Evolutionary conservation across 495 filamentous ascomycete genomes (phyloP), one percentile per base, ranked within the genome.

Genomic region (Jackrogersella minutella): DNA sequence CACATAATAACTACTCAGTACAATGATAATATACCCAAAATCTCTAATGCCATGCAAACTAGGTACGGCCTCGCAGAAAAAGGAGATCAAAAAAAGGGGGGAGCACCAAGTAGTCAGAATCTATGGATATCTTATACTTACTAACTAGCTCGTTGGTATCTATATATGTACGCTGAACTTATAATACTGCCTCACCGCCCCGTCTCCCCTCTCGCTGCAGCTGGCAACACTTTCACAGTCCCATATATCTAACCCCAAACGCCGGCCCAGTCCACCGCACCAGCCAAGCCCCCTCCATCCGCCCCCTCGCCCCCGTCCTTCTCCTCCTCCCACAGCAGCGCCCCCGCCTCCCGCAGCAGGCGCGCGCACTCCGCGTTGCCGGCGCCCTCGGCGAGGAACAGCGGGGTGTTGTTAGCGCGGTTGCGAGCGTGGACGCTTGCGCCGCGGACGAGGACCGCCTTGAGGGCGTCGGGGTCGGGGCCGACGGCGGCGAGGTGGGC

Each of bases 401-500:
- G 80, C 33, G 94, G 92, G 44, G 93, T 97, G 70, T 91, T 89
- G 56, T 91, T 88, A 21, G 86, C 87, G 16, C 86, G 82, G 75
- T 97, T 97, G 39, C 94, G 86, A 17, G 91, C 77, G 75, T 97
- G 93, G 11, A 97, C 94, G 33, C 90, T 93, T 1, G 91, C 94
- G 2, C 93, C 93, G 22, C 90, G 83, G 17, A 77, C 80, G 7
- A 97, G 84, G 50, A 97, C 82, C 65, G 89, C 87, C 31, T 85
- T 83, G 43, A 97, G 78, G 22, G 97, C 88, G 0, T 85, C 76
- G 0, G 67, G 61, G 30, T 78, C 66, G 0, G 79, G 77, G 2
- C 78, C 73, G 0, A 83, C 80, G 7, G 86, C 85, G 5, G 86
- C 86, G 0, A 88, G 79, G 71, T 87, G 86, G 51, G 87, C 72